These are phyloP conservation scores for Lactifluus rugatus DNA, from an alignment of 768 basidiomycete species.

Conservation along the genomic window DNA sequence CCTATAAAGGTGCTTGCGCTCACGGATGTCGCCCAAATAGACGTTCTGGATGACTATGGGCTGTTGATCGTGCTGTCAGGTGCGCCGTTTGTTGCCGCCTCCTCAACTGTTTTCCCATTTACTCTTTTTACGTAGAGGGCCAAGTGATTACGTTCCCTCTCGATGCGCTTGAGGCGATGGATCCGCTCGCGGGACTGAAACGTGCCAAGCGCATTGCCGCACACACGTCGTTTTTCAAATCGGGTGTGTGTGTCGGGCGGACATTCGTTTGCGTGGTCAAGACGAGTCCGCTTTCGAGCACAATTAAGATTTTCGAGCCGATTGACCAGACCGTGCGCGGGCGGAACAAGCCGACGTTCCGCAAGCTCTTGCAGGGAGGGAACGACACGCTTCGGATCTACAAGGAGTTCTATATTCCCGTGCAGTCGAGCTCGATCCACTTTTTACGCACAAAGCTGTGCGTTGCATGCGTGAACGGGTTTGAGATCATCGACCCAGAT, in stretches of 20 bases:
- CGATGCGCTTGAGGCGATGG: slow-evolving; percentile 82
- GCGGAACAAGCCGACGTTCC: slow-evolving; percentile 82
- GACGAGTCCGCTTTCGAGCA: slow-evolving; percentile 87
- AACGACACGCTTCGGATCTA: slow-evolving; percentile 90
- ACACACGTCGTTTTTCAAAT: slow-evolving; percentile 97
- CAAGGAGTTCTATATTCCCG: slow-evolving; percentile 99
- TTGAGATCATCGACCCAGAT: slow-evolving; percentile 97
- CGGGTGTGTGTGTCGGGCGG: slow-evolving; percentile 82
- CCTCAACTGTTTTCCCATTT: not conserved
- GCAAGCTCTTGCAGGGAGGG: slow-evolving; percentile 86
- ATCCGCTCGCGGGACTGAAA: slow-evolving; percentile 85
- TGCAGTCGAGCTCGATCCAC: slow-evolving; percentile 93
- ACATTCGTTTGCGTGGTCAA: slow-evolving; percentile 97
- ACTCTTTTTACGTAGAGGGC: slow-evolving; percentile 47
- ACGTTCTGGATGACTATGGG: slow-evolving; percentile 93
- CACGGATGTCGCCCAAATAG: slow-evolving; percentile 87
- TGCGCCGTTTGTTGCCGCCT: slow-evolving; percentile 26
- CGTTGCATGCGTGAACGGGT: slow-evolving; percentile 93
- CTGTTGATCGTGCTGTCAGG: slow-evolving; percentile 98
- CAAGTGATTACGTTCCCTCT: slow-evolving; percentile 95
- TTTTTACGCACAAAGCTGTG: slow-evolving; percentile 97
- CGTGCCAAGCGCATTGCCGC: slow-evolving; percentile 92
- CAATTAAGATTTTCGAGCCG: slow-evolving; percentile 95
- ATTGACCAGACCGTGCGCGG: slow-evolving; percentile 82
- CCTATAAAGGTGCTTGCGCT: slow-evolving; percentile 86